Percentiles rank a stretch among this genome's conserved stretches.
Evolutionary conservation across 805 yeast genomes (phyloP).

Genomic region (Ogataea kodamae): DNA sequence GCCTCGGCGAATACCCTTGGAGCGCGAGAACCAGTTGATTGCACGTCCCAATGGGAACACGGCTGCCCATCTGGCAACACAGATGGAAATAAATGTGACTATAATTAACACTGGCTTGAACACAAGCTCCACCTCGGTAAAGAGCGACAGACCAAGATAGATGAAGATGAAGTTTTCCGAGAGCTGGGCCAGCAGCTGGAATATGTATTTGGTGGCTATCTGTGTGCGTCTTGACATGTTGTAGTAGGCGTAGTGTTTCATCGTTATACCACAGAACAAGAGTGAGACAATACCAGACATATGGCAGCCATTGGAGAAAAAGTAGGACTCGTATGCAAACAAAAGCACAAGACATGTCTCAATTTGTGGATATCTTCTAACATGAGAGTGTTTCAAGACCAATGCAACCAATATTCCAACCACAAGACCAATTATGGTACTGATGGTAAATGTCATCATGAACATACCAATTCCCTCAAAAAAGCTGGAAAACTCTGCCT

Average conservation of each 20-base stretch:
- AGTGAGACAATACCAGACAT: constrained; percentile 98
- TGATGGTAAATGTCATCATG: constrained; percentile 87
- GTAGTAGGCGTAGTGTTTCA: constrained; percentile 94
- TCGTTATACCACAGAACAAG: constrained; percentile 91
- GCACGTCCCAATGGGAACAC: constrained; percentile 89
- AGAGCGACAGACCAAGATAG: constrained; percentile 87
- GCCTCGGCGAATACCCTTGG: constrained; percentile 53
- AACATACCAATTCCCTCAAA: constrained; percentile 94
- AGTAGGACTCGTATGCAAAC: constrained; percentile 93
- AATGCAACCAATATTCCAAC: constrained; percentile 88
- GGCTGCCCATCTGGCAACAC: constrained; percentile 95
- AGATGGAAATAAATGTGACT: constrained; percentile 83
- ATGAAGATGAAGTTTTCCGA: constrained; percentile 96
- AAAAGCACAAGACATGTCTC: constrained; percentile 90
- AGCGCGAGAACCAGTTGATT: constrained; percentile 72
- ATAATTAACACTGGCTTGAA: constrained; percentile 92
- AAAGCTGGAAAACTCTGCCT: constrained; percentile 67
- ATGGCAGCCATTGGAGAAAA: constrained; percentile 97
- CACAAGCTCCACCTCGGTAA: constrained; percentile 93
- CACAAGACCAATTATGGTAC: constrained; percentile 83
- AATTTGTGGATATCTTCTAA: constrained; percentile 92
- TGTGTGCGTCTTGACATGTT: constrained; percentile 98
- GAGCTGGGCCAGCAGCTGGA: constrained; percentile 89
- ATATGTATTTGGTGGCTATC: constrained; percentile 90
- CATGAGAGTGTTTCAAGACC: constrained; percentile 85